Conservation (phyloP, 345 rosid genomes). For the Rhodamnia rubescens region DNA sequence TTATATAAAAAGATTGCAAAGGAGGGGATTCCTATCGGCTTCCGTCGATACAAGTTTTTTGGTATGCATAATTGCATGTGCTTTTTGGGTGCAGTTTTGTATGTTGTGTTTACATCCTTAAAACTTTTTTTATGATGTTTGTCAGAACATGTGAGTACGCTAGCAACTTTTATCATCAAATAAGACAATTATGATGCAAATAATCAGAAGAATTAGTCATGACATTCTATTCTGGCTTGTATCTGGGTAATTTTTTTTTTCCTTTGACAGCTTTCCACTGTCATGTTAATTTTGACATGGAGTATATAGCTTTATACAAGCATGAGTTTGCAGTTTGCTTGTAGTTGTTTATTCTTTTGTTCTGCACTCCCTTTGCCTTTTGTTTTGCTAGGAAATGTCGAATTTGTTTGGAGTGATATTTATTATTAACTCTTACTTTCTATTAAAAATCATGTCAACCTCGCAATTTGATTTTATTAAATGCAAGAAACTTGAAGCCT, state of each 20-base stretch:
- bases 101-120: background rate
- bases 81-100: background rate
- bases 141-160: background rate
- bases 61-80: constrained; percentile 27
- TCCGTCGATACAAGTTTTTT: constrained; percentile 56
- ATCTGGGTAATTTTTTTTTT: background rate
- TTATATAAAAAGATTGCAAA: constrained; percentile 25
- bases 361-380: background rate
- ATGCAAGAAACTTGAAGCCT: too few species aligned
- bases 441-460: background rate
- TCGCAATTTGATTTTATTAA: background rate
- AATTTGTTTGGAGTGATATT: background rate
- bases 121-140: background rate
- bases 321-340: background rate
- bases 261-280: background rate
- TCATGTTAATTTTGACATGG: background rate
- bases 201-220: background rate
- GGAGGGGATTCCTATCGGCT: constrained; percentile 53
- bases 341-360: background rate
- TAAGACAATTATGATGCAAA: background rate
- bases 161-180: background rate
- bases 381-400: background rate
- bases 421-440: background rate
- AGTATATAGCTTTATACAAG: background rate
- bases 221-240: background rate